Percentiles rank a stretch among this genome's conserved stretches.
Evolutionary conservation across 1,139 yeast species (phyloP).

Genomic region (Sugiyamaella neomexicana): DNA sequence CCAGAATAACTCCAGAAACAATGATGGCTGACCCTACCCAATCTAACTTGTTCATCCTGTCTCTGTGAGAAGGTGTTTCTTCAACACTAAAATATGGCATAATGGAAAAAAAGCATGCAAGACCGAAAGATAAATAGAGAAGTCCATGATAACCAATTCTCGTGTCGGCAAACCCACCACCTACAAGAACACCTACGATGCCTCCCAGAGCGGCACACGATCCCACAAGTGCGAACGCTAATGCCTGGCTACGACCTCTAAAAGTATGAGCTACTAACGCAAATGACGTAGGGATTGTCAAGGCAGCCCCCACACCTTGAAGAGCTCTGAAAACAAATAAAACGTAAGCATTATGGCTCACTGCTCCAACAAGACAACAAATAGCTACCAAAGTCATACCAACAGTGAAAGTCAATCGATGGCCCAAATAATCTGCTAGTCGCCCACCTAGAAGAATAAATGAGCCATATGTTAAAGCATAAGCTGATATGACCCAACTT

Average conservation of each 20-base stretch:
- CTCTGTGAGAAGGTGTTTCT: constrained; percentile 29
- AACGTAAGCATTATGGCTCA: constrained; percentile 35
- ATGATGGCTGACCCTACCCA: constrained; percentile 34
- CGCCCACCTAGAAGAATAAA: constrained; percentile 45
- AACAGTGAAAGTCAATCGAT: constrained; percentile 34
- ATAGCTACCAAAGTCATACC: constrained; percentile 32
- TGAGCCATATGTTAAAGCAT: constrained; percentile 43
- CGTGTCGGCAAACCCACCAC: constrained; percentile 41
- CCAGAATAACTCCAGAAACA: constrained; percentile 37
- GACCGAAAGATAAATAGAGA: constrained; percentile 37
- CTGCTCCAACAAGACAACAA: constrained; percentile 39
- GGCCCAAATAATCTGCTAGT: constrained; percentile 42
- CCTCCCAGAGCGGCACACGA: constrained; percentile 35
- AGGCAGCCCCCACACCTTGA: constrained; percentile 44
- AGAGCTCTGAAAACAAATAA: constrained; percentile 41
- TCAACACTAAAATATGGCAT: constrained; percentile 31
- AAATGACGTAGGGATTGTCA: constrained; percentile 39
- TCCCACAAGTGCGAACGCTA: constrained; percentile 33
- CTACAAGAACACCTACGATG: constrained; percentile 40
- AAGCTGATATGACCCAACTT: constrained; percentile 44
- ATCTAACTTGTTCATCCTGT: constrained; percentile 34
- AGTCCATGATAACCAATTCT: constrained; percentile 39
- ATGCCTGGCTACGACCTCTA: constrained; percentile 35
- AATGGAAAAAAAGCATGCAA: constrained; percentile 26
- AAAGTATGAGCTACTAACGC: constrained; percentile 40